phyloP scores from a whole-genome alignment of 768 basidiomycete species.

The Scleroderma bovista region DNA sequence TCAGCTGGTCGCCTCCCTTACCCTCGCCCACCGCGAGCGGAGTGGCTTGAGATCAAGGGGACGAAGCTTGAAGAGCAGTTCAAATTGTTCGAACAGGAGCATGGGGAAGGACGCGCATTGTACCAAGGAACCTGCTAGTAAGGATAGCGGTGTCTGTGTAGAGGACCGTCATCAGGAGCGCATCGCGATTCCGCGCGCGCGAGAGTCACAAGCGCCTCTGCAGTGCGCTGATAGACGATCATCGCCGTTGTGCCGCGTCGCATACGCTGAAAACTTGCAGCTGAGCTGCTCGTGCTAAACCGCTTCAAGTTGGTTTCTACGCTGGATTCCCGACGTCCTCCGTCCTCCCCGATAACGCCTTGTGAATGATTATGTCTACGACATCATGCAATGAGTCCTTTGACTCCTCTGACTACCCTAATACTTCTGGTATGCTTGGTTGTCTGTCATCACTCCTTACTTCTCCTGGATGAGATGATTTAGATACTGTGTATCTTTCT shows the following conservation, averaged over 20 bases:
- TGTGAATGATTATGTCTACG: background rate
- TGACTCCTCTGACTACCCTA: too few relatives aligned
- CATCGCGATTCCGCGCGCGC: background rate
- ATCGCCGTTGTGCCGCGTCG: conserved; percentile 16
- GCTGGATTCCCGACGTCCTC: background rate
- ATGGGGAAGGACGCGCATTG: background rate
- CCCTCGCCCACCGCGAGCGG: conserved; percentile 21
- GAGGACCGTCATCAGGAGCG: background rate
- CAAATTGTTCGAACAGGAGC: background rate
- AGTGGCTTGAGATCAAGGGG: conserved; percentile 3
- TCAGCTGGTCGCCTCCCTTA: conserved; percentile 28
- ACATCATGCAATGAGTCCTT: background rate
- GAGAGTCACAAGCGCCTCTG: too few relatives aligned
- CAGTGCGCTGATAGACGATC: conserved; percentile 1
- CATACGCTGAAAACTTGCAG: conserved; percentile 29
- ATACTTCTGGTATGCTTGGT: too few relatives aligned
- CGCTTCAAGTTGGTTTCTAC: background rate
- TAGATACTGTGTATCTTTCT: too few relatives aligned
- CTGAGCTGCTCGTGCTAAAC: background rate
- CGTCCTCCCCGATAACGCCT: background rate
- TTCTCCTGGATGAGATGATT: too few relatives aligned
- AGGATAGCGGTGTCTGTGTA: background rate
- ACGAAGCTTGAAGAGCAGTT: background rate
- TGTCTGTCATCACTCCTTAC: too few relatives aligned
- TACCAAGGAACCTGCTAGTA: background rate